Conservation (phyloP, 2,329 filamentous ascomycete species). For the Diaporthe aspalathi region DNA sequence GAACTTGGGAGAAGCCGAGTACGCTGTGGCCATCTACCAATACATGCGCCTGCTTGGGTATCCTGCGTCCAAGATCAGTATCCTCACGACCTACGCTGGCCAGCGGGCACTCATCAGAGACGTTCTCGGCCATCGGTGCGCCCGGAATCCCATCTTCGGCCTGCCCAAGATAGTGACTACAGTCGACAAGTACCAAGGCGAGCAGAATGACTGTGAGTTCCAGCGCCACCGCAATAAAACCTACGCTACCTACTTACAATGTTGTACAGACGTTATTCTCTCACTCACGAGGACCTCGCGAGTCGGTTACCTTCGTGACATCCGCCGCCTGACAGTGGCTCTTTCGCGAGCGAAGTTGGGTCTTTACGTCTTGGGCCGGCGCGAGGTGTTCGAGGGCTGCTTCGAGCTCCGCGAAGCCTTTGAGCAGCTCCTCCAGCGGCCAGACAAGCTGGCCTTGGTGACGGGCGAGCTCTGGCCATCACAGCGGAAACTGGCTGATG, state of each 20-base stretch:
- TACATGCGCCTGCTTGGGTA: slow-evolving; percentile 98
- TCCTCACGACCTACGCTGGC: slow-evolving; percentile 93
- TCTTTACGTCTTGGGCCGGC: slow-evolving; percentile 90
- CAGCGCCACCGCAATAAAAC: neutral
- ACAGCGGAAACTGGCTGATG: slow-evolving; percentile 60
- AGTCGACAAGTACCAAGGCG: slow-evolving; percentile 98
- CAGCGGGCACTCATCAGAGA: slow-evolving; percentile 90
- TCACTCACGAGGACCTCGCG: slow-evolving; percentile 89
- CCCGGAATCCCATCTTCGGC: slow-evolving; percentile 85
- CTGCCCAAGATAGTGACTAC: slow-evolving; percentile 91
- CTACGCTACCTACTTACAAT: slow-evolving; percentile 33
- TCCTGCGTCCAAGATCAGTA: slow-evolving; percentile 83
- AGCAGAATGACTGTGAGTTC: slow-evolving; percentile 95
- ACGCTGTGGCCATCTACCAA: slow-evolving; percentile 93
- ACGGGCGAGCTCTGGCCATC: slow-evolving; percentile 90
- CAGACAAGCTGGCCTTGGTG: slow-evolving; percentile 83
- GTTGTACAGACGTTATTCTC: slow-evolving; percentile 82
- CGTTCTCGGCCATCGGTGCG: slow-evolving; percentile 85
- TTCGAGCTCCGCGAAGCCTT: slow-evolving; percentile 91
- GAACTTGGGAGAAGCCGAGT: slow-evolving; percentile 96
- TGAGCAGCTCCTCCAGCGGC: slow-evolving; percentile 78
- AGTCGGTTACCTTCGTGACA: slow-evolving; percentile 92
- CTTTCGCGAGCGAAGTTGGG: slow-evolving; percentile 92
- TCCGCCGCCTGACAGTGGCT: slow-evolving; percentile 93
- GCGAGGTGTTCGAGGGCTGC: slow-evolving; percentile 88